Evolutionary conservation across 2,329 filamentous ascomycete genomes (phyloP).

Genomic region (Xylariaceae sp.): DNA sequence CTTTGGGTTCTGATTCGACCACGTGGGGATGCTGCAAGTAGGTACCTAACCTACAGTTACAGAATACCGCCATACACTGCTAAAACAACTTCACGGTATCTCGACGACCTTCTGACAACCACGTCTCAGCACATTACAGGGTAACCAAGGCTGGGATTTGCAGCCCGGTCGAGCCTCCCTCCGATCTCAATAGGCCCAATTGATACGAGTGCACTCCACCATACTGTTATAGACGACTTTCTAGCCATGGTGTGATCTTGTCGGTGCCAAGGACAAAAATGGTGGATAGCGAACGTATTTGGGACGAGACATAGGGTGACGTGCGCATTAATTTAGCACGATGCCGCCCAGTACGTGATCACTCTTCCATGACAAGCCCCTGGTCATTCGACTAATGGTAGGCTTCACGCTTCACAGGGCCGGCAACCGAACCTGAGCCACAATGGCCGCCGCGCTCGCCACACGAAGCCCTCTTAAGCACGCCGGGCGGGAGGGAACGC

Average conservation of each 20-base stretch:
- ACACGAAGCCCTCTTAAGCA: constrained; percentile 57
- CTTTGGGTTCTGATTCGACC: not conserved
- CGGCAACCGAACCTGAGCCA: constrained; percentile 37
- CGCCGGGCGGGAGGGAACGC: constrained; percentile 74
- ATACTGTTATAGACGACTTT: constrained; percentile 1
- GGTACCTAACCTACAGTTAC: too few species aligned
- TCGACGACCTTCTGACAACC: too few species aligned
- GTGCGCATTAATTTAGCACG: constrained; percentile 9
- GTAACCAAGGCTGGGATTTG: too few species aligned
- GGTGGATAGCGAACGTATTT: constrained; percentile 2
- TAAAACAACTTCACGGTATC: too few species aligned
- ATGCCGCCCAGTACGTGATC: constrained; percentile 25
- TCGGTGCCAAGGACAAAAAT: not conserved
- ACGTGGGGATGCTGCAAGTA: not conserved
- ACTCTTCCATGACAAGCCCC: constrained; percentile 1
- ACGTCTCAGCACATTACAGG: too few species aligned
- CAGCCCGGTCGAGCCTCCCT: too few species aligned
- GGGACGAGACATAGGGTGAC: constrained; percentile 11
- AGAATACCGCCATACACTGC: too few species aligned
- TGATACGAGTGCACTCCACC: too few species aligned
- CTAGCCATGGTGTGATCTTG: not conserved
- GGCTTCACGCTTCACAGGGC: constrained; percentile 20
- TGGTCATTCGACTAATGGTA: constrained; percentile 3
- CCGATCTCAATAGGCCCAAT: too few species aligned
- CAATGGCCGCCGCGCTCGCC: constrained; percentile 65